Conservation (phyloP, 2,329 filamentous ascomycete genomes). For the Rutstroemia sydowiana region DNA sequence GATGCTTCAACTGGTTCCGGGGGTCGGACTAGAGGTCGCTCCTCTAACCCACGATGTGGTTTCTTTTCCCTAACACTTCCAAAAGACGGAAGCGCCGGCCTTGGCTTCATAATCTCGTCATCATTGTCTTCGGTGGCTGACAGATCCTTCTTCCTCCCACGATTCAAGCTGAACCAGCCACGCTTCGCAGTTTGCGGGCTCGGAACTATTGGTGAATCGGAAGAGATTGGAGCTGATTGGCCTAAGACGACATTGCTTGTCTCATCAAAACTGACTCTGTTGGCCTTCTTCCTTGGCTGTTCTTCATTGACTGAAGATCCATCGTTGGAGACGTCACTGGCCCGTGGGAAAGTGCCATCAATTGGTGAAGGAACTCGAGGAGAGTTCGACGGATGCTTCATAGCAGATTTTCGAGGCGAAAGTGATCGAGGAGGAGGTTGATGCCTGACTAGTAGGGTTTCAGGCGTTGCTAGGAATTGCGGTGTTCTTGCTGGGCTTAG, state of each 20-base stretch:
- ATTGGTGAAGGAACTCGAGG: constrained; percentile 45
- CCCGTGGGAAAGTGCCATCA: constrained; percentile 16
- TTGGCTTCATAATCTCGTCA: constrained; percentile 65
- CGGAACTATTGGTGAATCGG: constrained; percentile 34
- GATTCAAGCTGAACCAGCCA: constrained; percentile 46
- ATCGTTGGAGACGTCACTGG: constrained; percentile 38
- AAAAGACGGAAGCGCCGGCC: constrained; percentile 66
- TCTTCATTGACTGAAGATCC: constrained; percentile 17
- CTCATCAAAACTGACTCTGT: constrained; percentile 71
- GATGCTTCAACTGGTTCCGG: constrained; percentile 31
- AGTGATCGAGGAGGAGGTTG: constrained; percentile 63
- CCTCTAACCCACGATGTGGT: constrained; percentile 44
- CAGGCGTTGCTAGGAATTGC: constrained; percentile 54
- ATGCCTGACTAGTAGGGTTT: constrained; percentile 53
- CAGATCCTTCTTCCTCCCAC: constrained; percentile 44
- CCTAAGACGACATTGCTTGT: constrained; percentile 48
- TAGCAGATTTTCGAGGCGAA: constrained; percentile 69
- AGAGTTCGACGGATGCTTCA: constrained; percentile 57
- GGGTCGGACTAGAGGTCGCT: constrained; percentile 52
- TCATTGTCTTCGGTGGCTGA: constrained; percentile 45
- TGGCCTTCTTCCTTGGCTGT: constrained; percentile 51
- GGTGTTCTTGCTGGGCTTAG: constrained; percentile 60
- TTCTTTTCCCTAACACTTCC: constrained; percentile 65
- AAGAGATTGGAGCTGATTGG: constrained; percentile 36
- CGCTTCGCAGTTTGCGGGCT: constrained; percentile 38